Base-by-base conservation (phyloP, 768 basidiomycete species). In the Panus rudis region DNA sequence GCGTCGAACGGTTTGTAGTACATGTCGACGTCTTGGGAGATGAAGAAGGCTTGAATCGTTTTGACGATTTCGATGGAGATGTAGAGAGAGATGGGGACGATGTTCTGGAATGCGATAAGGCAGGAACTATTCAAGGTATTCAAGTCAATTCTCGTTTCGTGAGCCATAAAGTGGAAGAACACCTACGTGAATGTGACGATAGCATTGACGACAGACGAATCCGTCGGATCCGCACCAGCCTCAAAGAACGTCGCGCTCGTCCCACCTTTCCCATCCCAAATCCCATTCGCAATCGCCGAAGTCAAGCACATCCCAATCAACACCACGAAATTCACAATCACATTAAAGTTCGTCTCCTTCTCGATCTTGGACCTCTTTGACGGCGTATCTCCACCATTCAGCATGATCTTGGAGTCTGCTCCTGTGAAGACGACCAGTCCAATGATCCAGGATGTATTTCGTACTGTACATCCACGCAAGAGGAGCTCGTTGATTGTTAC, bases 11-110 rank as follows among this genome's bases (percentile, higher is more conserved):
- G 79, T 46, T 75, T 69, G 66, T 96, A 96, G 69, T 91, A 96
- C 91, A 98, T 93, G 62, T 97, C 93, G 51, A 92, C 55, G 58
- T 98, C 93, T 61, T 94, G 91, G 6, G 85, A 87, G 58, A 96
- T 97, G 69, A 96, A 94, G 67, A 79, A 94, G 3, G 93, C 93
- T 60, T 96, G 93, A 44, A 94, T 90, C 2, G 93, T 96, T 70
- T 96, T 96, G 71, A 96, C 92, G 51, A 96, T 88, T 67, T 97
- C 93, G 58, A 96, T 92, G 37, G 93, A 93, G 59, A 97, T 96
- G 70, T 94, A 94, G 19, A 97, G 76, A 3, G 92, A 92, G 45
- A 96, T 84, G 19, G 93, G 93, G 12, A 97, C 85, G 59, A 96
- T 93, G 63, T 97, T 97, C 66, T 97, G 93, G 71, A 98, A 97